Evolutionary conservation across 202 grass and related monocot species (phyloP).

Genomic region (Alloteropsis angusta): DNA sequence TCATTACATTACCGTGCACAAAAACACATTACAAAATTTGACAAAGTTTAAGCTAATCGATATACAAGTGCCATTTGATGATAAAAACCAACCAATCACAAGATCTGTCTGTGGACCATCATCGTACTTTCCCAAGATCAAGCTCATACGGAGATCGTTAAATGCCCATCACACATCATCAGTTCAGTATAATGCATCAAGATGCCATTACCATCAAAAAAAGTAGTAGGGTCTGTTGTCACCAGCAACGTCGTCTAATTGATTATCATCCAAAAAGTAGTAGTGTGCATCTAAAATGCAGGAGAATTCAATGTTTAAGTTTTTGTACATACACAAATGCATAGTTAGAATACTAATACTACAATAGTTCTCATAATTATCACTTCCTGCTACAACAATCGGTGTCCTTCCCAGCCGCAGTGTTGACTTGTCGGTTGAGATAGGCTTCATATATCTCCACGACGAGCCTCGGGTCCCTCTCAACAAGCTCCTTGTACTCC

Average conservation of each 20-base stretch:
- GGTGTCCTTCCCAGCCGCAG: conserved; percentile 45
- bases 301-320: neutral
- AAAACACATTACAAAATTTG: too few species aligned
- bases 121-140: neutral
- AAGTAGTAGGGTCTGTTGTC: neutral
- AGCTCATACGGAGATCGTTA: neutral
- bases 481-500: conserved; percentile 87
- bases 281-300: neutral
- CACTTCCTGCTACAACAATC: conserved; percentile 28
- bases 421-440: conserved; percentile 71
- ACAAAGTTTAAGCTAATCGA: neutral
- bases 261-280: neutral
- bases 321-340: neutral
- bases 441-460: conserved; percentile 95
- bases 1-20: too few species aligned
- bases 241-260: neutral
- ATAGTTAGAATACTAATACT: neutral
- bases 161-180: neutral
- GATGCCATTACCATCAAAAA: neutral
- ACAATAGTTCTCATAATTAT: neutral
- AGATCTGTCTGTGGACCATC: neutral
- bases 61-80: neutral
- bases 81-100: neutral
- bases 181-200: neutral
- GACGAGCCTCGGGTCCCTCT: conserved; percentile 78